These are phyloP conservation scores for Linnemannia zychae DNA, from an alignment of 192 early-diverging fungal species.

Conservation along the genomic window DNA sequence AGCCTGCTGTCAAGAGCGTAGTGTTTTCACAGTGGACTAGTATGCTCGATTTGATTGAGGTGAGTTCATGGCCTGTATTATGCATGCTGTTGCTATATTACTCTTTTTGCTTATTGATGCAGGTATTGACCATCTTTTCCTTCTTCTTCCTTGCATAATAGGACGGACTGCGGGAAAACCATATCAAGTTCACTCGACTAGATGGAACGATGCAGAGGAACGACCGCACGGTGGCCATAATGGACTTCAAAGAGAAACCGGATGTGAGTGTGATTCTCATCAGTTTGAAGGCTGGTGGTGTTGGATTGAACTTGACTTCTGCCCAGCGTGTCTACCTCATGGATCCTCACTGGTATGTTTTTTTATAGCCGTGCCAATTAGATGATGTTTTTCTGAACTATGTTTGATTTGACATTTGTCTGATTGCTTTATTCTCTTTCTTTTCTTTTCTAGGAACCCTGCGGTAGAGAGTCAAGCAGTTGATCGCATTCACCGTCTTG, in stretches of 20 bases:
- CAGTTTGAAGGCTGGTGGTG: constrained; percentile 83
- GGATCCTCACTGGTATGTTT: constrained; percentile 62
- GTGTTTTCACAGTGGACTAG: constrained; percentile 97
- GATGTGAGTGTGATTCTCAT: constrained; percentile 72
- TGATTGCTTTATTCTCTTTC: neutral
- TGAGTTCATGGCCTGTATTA: constrained; percentile 5
- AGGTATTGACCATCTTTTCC: neutral
- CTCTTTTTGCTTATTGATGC: neutral
- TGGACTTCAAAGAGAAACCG: constrained; percentile 69
- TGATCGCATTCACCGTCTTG: constrained; percentile 86
- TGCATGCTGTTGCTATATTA: too few species aligned
- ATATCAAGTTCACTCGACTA: constrained; percentile 74
- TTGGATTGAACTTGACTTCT: constrained; percentile 82
- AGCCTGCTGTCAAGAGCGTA: constrained; percentile 74
- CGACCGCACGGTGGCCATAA: constrained; percentile 69
- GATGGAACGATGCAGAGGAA: constrained; percentile 82
- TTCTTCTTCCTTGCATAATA: neutral
- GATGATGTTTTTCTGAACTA: neutral
- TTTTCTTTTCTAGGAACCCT: constrained; percentile 68
- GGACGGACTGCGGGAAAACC: constrained; percentile 66
- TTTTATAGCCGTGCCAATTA: neutral
- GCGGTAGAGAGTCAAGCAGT: constrained; percentile 86
- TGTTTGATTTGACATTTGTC: neutral
- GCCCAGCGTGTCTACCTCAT: constrained; percentile 81
- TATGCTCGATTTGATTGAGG: constrained; percentile 85